These are phyloP conservation scores for Kwoniella shandongensis DNA, from an alignment of 768 basidiomycete genomes.

Conservation along the genomic window DNA sequence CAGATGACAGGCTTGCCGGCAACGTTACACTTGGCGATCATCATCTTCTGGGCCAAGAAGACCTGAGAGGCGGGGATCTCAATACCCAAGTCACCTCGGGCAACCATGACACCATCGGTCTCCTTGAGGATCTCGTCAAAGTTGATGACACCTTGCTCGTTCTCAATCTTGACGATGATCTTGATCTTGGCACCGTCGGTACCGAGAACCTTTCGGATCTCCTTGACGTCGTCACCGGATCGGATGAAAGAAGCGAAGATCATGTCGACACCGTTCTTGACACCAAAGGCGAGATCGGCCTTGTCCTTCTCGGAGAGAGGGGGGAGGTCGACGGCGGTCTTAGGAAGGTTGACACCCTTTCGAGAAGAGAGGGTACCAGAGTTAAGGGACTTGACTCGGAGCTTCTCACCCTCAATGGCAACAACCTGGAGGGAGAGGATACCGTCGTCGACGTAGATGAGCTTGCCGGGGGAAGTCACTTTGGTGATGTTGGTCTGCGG, in stretches of 20 bases:
- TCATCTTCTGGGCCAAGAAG: slow-evolving; percentile 99
- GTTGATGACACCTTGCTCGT: slow-evolving; percentile 97
- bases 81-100: slow-evolving; percentile 97
- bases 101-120: slow-evolving; percentile 99
- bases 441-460: slow-evolving; percentile 95
- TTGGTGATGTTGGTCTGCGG: slow-evolving; percentile 82
- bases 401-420: slow-evolving; percentile 74
- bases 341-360: slow-evolving; percentile 99
- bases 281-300: slow-evolving; percentile 88
- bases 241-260: slow-evolving; percentile 99
- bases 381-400: slow-evolving; percentile 85
- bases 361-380: slow-evolving; percentile 88
- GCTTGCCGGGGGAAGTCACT: slow-evolving; percentile 94
- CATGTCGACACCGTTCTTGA: slow-evolving; percentile 98
- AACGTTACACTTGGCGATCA: slow-evolving; percentile 99
- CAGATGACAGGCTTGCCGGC: slow-evolving; percentile 97
- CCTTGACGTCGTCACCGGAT: slow-evolving; percentile 85
- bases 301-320: slow-evolving; percentile 98
- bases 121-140: slow-evolving; percentile 97
- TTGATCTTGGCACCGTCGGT: slow-evolving; percentile 94
- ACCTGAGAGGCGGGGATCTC: slow-evolving; percentile 99
- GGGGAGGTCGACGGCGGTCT: slow-evolving; percentile 95
- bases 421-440: slow-evolving; percentile 91
- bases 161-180: slow-evolving; percentile 99
- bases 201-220: slow-evolving; percentile 90